Evolutionary conservation across 257 asterid species (phyloP), one percentile per base, ranked within the genome.

Genomic region (Solanum boliviense): DNA sequence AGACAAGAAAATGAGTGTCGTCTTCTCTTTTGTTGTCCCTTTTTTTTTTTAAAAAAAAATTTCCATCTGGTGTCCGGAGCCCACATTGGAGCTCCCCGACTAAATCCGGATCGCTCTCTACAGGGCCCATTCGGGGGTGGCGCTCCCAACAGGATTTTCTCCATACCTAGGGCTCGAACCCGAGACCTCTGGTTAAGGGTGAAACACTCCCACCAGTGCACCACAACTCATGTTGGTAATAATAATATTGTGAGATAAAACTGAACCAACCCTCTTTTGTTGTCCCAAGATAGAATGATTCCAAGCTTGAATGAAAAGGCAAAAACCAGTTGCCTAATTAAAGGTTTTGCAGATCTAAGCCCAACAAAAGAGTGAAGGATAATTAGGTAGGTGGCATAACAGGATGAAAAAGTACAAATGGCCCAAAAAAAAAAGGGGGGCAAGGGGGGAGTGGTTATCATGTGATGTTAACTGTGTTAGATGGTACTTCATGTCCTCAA

Each of bases 221-320:
- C 5, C 5, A 41, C 5, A 41, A 41, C 48, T 41, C 48, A 41
- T 41, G 15, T 41, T 41, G 48, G 5, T 41, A 41, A 11, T 41
- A 41, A 41, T 11, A 41, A 41, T 41, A 41, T 41, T 41, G 48
- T 41, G 48, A 41, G 15, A 41, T 41, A 41, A 41, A 41, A 41
- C 52, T 44, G 16, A 44, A 44, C 52, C 52, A 44, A 44, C 52
- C 5, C 52, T 44, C 27, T 81, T 81, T 29, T 46, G 71, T 74
- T 89, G 89, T 52, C 56, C 82, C 90, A 39, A 39, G 16, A 38
- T 83, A 46, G 87, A 90, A 86, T 88, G 85, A 91, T 91, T 85
- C 92, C 90, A 87, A 89, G 56, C 92, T 87, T 90, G 65, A 81
- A 87, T 78, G 83, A 68, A 84, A 90, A 89, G 93, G 86, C 91